Conservation (phyloP, 2,329 filamentous ascomycete genomes). For the Torrubiella hemipterigena region DNA sequence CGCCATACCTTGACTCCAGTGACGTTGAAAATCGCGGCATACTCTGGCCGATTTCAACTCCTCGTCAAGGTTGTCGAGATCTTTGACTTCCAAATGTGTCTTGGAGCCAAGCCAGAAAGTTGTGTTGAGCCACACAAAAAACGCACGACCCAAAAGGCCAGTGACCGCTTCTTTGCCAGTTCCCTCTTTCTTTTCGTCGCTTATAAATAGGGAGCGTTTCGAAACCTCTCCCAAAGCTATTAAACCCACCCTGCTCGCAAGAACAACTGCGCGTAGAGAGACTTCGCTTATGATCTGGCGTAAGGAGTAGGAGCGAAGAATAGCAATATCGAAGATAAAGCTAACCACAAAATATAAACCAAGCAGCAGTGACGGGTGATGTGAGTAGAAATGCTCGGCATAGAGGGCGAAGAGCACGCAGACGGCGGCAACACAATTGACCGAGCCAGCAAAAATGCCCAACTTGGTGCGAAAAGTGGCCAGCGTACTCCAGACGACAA, state of each 20-base stretch:
- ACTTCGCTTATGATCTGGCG: neutral
- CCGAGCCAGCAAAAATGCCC: neutral
- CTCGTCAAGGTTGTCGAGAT: neutral
- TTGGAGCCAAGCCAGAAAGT: neutral
- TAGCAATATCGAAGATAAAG: neutral
- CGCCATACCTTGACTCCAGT: neutral
- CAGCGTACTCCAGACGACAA: neutral
- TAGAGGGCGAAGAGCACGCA: neutral
- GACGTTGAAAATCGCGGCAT: no score
- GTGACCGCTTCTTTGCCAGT: neutral
- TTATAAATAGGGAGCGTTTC: neutral
- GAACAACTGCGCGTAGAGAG: neutral
- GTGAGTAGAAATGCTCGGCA: neutral
- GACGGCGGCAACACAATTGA: neutral
- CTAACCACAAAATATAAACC: neutral
- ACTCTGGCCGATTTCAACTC: neutral
- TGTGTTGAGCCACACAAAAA: constrained; percentile 3
- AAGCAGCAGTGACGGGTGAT: neutral
- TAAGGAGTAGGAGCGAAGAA: neutral
- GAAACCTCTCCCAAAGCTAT: neutral
- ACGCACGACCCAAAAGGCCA: constrained; percentile 3
- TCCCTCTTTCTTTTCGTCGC: neutral
- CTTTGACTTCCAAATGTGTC: neutral
- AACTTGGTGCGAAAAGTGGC: neutral
- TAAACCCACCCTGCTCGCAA: neutral